Evolutionary conservation across 1,139 yeast species (phyloP).

Genomic region (Yamadazyma blattariae): DNA sequence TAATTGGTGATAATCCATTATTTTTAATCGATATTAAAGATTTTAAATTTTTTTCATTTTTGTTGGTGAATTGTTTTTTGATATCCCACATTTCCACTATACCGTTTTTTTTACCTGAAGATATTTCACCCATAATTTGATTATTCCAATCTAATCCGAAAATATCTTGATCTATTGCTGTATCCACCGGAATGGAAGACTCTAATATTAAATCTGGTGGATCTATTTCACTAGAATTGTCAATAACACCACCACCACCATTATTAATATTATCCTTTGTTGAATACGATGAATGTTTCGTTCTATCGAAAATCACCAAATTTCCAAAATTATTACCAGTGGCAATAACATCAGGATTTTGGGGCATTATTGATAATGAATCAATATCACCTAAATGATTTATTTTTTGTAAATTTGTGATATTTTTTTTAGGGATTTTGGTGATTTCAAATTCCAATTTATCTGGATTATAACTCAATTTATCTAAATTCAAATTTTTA

Average conservation of each 20-base stretch:
- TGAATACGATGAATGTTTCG: slow-evolving; percentile 47
- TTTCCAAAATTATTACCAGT: slow-evolving; percentile 41
- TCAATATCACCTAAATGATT: slow-evolving; percentile 47
- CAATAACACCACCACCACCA: too few relatives aligned
- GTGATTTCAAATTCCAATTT: slow-evolving; percentile 41
- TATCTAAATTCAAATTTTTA: slow-evolving; percentile 28
- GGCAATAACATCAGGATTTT: slow-evolving; percentile 43
- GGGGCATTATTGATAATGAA: slow-evolving; percentile 40
- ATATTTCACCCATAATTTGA: slow-evolving; percentile 34
- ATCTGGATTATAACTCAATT: slow-evolving; percentile 36
- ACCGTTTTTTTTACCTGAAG: slow-evolving; percentile 38
- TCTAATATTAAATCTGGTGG: slow-evolving; percentile 29
- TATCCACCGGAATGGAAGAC: too few relatives aligned
- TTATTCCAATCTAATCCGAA: slow-evolving; percentile 47
- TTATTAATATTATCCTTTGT: slow-evolving; percentile 25
- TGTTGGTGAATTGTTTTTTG: slow-evolving; percentile 17
- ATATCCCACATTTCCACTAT: slow-evolving; percentile 34
- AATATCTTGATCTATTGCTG: slow-evolving; percentile 25
- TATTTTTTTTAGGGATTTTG: slow-evolving; percentile 25
- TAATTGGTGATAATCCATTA: slow-evolving; percentile 49
- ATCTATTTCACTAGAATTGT: slow-evolving; percentile 18
- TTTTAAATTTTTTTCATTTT: slow-evolving; percentile 5
- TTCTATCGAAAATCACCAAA: slow-evolving; percentile 47
- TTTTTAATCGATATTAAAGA: slow-evolving; percentile 6
- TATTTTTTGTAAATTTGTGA: slow-evolving; percentile 36